phyloP scores from a whole-genome alignment of 2,329 filamentous ascomycete species.

The Aspergillus flavus region DNA sequence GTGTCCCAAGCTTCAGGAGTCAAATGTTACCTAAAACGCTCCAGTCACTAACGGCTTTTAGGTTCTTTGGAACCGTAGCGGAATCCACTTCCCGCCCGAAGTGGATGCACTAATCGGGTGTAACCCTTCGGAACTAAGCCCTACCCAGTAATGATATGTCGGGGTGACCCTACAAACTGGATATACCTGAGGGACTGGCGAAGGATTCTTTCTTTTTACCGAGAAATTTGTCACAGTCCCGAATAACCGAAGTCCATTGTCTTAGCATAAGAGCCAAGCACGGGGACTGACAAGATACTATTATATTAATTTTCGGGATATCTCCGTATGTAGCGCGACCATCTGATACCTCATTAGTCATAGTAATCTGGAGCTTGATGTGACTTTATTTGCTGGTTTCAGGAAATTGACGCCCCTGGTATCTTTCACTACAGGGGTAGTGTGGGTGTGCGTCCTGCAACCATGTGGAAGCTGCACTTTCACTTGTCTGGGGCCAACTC shows the following conservation, averaged over 20 bases:
- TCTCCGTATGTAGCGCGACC: not conserved
- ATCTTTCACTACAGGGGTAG: not conserved
- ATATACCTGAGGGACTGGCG: not conserved
- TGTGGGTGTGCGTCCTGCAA: too few species aligned
- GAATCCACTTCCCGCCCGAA: constrained; percentile 8
- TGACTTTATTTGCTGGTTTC: not conserved
- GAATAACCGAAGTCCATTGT: not conserved
- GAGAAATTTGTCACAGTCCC: not conserved
- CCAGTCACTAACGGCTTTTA: not conserved
- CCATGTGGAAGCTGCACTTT: not conserved
- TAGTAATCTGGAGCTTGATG: not conserved
- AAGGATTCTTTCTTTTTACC: not conserved
- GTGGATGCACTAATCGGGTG: not conserved
- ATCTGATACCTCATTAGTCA: not conserved
- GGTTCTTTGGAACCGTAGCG: constrained; percentile 1
- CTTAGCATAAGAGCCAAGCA: not conserved
- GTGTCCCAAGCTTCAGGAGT: not conserved
- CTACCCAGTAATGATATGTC: not conserved
- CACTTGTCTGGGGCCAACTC: not conserved
- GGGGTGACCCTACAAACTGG: not conserved
- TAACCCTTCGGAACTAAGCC: not conserved
- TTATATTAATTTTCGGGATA: constrained; percentile 1
- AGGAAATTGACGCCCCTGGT: not conserved
- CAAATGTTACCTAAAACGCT: constrained; percentile 2
- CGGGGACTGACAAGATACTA: not conserved